Conservation (phyloP, 1,284 basidiomycete species). For the Boletus holoroseus region DNA sequence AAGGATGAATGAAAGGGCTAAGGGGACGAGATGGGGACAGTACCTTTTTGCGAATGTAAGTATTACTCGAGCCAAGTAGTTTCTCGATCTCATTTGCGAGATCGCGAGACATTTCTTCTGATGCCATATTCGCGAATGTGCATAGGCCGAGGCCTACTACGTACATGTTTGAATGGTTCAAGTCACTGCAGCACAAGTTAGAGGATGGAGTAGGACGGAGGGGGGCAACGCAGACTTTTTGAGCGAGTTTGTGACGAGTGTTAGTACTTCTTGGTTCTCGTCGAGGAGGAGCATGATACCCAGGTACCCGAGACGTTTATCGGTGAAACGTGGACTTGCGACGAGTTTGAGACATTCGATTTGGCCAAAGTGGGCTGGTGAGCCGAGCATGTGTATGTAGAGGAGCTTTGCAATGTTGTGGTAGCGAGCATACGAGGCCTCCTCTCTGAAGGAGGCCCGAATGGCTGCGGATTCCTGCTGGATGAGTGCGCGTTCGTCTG, state of each 20-base stretch:
- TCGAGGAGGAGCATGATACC: constrained; percentile 98
- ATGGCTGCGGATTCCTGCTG: constrained; percentile 99
- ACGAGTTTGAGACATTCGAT: constrained; percentile 99
- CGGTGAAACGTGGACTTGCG: constrained; percentile 93
- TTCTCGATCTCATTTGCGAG: constrained; percentile 97
- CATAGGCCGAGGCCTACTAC: constrained; percentile 95
- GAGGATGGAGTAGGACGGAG: constrained; percentile 11
- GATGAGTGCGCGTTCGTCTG: constrained; percentile 96
- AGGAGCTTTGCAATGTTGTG: constrained; percentile 98
- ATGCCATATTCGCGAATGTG: constrained; percentile 98
- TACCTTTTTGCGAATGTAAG: constrained; percentile 98
- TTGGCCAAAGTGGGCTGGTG: constrained; percentile 98
- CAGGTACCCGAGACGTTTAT: constrained; percentile 95
- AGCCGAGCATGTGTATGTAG: constrained; percentile 99
- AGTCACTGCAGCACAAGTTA: constrained; percentile 61
- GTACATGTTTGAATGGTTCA: constrained; percentile 99
- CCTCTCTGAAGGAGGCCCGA: constrained; percentile 95
- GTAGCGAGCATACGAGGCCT: constrained; percentile 88
- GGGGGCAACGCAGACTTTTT: constrained; percentile 74
- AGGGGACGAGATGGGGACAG: constrained; percentile 12
- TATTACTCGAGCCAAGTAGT: constrained; percentile 93
- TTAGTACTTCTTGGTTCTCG: constrained; percentile 97
- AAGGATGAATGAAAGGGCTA: constrained; percentile 8
- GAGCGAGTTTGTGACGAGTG: constrained; percentile 94
- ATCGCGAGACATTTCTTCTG: constrained; percentile 98